phyloP scores from a whole-genome alignment of 1,139 yeast species.

The Arxiozyma slooffiae region DNA sequence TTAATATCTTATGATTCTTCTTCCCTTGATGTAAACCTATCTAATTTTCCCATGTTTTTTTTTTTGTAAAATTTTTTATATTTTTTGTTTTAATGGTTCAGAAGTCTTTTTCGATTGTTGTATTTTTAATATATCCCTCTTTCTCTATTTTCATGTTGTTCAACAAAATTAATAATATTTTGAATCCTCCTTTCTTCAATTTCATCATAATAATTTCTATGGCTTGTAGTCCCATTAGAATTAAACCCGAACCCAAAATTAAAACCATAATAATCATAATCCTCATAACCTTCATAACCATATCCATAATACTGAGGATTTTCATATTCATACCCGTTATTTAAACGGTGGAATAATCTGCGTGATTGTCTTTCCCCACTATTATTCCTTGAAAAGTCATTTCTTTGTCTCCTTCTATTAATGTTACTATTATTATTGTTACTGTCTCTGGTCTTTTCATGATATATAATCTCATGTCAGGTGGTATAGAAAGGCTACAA shows the following conservation, averaged over 20 bases:
- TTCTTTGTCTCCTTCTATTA: background rate
- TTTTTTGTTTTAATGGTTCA: conserved; percentile 19
- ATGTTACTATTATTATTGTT: background rate
- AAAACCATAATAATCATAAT: background rate
- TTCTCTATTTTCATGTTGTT: conserved; percentile 32
- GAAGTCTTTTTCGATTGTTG: conserved; percentile 30
- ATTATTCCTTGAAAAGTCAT: background rate
- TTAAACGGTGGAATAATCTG: background rate
- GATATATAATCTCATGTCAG: background rate
- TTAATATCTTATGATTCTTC: conserved; percentile 7
- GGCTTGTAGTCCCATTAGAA: background rate
- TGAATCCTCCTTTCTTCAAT: conserved; percentile 31
- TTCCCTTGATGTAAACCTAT: conserved; percentile 23
- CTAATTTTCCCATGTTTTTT: conserved; percentile 13
- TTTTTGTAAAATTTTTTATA: conserved; percentile 14
- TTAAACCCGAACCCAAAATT: background rate
- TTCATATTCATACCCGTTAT: background rate
- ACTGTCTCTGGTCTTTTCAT: background rate
- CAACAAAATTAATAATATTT: conserved; percentile 29
- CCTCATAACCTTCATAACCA: background rate
- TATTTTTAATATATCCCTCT: conserved; percentile 27
- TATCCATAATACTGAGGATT: background rate
- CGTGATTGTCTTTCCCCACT: background rate
- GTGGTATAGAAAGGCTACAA: too few relatives aligned
- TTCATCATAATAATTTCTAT: conserved; percentile 2